Evolutionary conservation across 345 rosid genomes (phyloP).

Genomic region (Citrus hindsii): DNA sequence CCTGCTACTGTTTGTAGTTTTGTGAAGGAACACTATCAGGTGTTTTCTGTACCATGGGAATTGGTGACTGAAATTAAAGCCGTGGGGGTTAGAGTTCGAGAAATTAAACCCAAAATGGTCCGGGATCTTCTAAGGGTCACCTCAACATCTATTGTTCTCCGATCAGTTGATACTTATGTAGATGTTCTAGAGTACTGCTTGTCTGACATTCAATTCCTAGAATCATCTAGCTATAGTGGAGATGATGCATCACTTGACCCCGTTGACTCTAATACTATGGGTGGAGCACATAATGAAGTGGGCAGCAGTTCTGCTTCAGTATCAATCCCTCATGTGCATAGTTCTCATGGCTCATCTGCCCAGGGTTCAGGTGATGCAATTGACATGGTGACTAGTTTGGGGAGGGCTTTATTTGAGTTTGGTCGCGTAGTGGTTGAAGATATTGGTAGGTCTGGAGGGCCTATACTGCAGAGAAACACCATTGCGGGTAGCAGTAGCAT

Average conservation of each 20-base stretch:
- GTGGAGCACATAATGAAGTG: constrained; percentile 28
- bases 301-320: constrained; percentile 33
- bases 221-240: constrained; percentile 30
- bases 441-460: constrained; percentile 71
- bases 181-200: constrained; percentile 93
- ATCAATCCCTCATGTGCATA: constrained; percentile 27
- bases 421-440: constrained; percentile 92
- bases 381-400: constrained; percentile 90
- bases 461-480: constrained; percentile 31
- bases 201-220: constrained; percentile 67
- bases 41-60: constrained; percentile 92
- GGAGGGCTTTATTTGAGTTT: constrained; percentile 88
- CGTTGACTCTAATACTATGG: constrained; percentile 13
- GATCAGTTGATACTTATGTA: constrained; percentile 74
- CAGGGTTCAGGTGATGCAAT: constrained; percentile 87
- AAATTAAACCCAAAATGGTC: constrained; percentile 95
- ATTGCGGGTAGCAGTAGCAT: constrained; percentile 25
- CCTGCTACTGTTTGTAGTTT: constrained; percentile 92
- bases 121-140: constrained; percentile 68
- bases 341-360: constrained; percentile 26
- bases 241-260: constrained; percentile 26
- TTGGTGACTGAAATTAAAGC: constrained; percentile 83
- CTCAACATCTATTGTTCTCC: constrained; percentile 69
- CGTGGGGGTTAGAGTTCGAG: constrained; percentile 61
- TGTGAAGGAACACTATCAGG: constrained; percentile 92